A percentile compares a stretch with the other conserved stretches of the same genome.
phyloP scores from a whole-genome alignment of 2,329 filamentous ascomycete species.

The Pseudogymnoascus destructans region DNA sequence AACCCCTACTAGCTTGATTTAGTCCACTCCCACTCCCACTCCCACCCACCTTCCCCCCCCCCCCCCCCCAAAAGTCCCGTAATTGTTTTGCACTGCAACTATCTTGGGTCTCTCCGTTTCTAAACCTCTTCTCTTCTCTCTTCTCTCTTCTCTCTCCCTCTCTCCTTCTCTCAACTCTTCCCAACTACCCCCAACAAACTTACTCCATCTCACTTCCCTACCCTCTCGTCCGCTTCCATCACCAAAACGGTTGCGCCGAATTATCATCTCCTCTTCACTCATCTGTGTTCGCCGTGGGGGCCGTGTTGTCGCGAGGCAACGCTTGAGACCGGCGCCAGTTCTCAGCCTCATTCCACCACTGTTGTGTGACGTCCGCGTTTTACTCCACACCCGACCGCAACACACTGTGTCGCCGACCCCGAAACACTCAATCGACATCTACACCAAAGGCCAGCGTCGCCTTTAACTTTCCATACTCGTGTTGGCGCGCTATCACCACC shows the following conservation, averaged over 20 bases:
- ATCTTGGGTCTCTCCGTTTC: not conserved
- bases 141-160: slow-evolving; percentile 6
- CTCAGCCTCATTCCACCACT: not conserved
- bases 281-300: not conserved
- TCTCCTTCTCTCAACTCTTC: slow-evolving; percentile 7
- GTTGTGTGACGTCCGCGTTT: not conserved
- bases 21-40: not conserved
- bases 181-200: not conserved
- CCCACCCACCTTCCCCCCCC: not conserved
- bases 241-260: not conserved
- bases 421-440: not conserved
- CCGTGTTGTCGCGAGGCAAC: not conserved
- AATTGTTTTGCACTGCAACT: not conserved
- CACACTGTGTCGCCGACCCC: not conserved
- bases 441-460: not conserved
- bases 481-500: not conserved
- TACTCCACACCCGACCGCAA: not conserved
- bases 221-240: not conserved
- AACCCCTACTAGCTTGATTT: too few species aligned
- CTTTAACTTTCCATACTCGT: not conserved
- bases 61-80: too few species aligned
- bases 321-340: not conserved
- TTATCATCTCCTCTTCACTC: not conserved
- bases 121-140: not conserved
- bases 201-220: not conserved